These are phyloP conservation scores for Pseudoturritis turrita DNA, from an alignment of 345 rosid species.

Conservation along the genomic window DNA sequence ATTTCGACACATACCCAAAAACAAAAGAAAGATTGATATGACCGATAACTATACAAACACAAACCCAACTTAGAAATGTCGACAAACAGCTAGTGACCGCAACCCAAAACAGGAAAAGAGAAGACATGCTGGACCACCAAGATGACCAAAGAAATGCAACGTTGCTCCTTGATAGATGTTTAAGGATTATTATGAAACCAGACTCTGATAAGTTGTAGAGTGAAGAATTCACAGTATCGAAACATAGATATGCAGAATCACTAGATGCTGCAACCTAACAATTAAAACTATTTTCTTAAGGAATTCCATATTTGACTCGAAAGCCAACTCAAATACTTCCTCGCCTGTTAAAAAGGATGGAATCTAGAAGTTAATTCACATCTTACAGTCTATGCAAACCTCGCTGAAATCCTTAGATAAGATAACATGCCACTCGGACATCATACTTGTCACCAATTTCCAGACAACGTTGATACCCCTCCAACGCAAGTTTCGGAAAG, in stretches of 20 bases:
- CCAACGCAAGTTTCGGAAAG: slow-evolving; percentile 83
- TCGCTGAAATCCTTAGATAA: background rate
- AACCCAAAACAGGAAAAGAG: slow-evolving; percentile 3
- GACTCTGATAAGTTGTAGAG: background rate
- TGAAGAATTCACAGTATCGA: background rate
- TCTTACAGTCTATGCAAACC: slow-evolving; percentile 5
- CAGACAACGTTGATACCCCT: slow-evolving; percentile 83
- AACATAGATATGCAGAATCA: background rate
- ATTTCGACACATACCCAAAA: background rate
- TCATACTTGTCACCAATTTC: slow-evolving; percentile 90
- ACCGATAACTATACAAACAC: background rate
- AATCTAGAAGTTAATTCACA: background rate
- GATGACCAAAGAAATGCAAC: background rate
- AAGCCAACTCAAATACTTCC: background rate
- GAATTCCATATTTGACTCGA: background rate
- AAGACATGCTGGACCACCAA: background rate
- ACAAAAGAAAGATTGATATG: background rate
- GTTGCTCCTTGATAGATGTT: background rate
- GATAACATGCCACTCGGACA: slow-evolving; percentile 81
- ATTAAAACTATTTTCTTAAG: background rate
- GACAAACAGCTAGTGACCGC: background rate
- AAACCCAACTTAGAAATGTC: background rate
- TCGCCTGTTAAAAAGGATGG: background rate
- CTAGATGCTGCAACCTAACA: background rate
- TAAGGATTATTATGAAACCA: background rate